phyloP scores from a whole-genome alignment of 208 protist genomes.

The Trichomonas vaginalis region DNA sequence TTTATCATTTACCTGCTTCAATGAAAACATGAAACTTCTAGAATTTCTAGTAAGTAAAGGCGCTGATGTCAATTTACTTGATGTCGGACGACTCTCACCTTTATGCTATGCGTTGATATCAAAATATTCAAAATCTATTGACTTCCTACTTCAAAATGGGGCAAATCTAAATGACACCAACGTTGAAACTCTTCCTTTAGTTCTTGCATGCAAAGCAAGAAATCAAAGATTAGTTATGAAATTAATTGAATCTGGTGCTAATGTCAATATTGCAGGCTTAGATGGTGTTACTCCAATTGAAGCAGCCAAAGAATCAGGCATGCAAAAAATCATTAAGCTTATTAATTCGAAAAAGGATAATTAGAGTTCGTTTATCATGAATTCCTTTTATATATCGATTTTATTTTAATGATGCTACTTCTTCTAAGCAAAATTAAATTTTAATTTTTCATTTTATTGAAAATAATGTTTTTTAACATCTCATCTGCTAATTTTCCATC shows the following conservation, averaged over 20 bases:
- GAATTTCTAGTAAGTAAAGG: not conserved
- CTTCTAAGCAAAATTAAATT: no score
- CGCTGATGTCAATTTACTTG: not conserved
- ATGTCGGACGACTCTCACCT: not conserved
- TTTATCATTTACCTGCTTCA: not conserved
- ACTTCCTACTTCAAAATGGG: not conserved
- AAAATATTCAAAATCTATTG: not conserved
- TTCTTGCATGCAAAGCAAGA: not conserved
- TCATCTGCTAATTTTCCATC: no score
- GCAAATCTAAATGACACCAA: not conserved
- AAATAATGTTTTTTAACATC: no score
- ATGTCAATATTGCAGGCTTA: not conserved
- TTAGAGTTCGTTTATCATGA: no score
- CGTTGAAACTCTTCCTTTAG: not conserved
- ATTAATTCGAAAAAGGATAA: no score
- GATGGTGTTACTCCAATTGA: not conserved
- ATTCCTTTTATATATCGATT: no score
- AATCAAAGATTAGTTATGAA: not conserved
- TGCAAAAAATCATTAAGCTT: not conserved
- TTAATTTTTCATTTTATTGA: no score
- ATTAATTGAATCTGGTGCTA: not conserved
- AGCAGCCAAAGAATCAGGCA: not conserved
- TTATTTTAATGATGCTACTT: no score
- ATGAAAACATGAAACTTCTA: not conserved
- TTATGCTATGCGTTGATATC: not conserved